These are phyloP conservation scores for Melampsora americana DNA, from an alignment of 1,284 basidiomycete species.

Conservation along the genomic window DNA sequence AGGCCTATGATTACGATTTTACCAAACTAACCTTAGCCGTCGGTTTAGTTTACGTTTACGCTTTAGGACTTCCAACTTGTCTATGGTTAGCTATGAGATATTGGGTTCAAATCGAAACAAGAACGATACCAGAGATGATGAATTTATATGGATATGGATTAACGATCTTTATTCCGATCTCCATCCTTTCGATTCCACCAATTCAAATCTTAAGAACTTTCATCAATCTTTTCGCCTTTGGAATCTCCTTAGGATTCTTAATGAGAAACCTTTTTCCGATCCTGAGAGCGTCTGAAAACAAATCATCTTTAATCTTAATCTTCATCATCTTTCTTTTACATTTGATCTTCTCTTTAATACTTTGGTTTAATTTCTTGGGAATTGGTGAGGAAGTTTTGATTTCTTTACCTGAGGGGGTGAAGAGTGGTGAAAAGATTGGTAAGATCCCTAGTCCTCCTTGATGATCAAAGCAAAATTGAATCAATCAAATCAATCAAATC, in stretches of 20 bases:
- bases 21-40: constrained; percentile 75
- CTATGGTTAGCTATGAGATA: constrained; percentile 71
- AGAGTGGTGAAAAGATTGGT: constrained; percentile 22
- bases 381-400: constrained; percentile 45
- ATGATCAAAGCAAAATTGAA: neutral
- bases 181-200: constrained; percentile 49
- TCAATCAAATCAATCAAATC: too few relatives aligned
- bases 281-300: constrained; percentile 74
- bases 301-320: constrained; percentile 73
- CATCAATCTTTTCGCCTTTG: constrained; percentile 60
- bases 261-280: constrained; percentile 81
- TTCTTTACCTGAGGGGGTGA: neutral
- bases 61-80: constrained; percentile 70
- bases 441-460: constrained; percentile 29
- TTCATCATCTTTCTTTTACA: constrained; percentile 55
- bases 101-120: constrained; percentile 78
- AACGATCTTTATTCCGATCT: constrained; percentile 61
- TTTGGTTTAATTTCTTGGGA: constrained; percentile 51
- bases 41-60: constrained; percentile 78
- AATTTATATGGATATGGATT: constrained; percentile 59
- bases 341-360: constrained; percentile 47
- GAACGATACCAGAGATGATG: constrained; percentile 70
- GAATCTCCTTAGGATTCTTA: constrained; percentile 76
- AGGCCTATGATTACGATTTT: constrained; percentile 74
- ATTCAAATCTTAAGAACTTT: constrained; percentile 51